phyloP scores from a whole-genome alignment of 2,329 filamentous ascomycete genomes.

The Colletotrichum filicis region DNA sequence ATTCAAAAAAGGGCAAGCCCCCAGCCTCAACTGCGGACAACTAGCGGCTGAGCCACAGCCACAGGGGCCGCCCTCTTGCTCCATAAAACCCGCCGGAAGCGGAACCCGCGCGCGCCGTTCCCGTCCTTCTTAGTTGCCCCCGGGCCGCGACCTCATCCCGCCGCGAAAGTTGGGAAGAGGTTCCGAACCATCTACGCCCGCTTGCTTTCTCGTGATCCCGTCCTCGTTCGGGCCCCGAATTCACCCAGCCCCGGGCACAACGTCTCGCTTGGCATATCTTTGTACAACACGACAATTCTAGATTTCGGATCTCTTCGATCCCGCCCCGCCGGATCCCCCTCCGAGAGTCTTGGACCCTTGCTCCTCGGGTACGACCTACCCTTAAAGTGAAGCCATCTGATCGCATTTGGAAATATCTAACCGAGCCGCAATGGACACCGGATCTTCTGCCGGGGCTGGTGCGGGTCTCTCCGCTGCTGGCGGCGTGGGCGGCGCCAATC shows the following conservation, averaged over 20 bases:
- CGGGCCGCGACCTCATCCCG: not conserved
- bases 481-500: constrained; percentile 3
- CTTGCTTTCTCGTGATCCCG: not conserved
- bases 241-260: not conserved
- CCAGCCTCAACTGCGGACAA: not conserved
- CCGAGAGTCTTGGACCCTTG: not conserved
- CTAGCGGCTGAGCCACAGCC: not conserved
- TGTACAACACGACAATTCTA: not conserved
- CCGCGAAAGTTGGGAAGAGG: not conserved
- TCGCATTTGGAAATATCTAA: not conserved
- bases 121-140: constrained; percentile 21
- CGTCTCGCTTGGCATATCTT: not conserved
- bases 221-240: constrained; percentile 13
- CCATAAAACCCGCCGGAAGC: not conserved
- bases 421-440: constrained; percentile 19
- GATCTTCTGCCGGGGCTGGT: not conserved
- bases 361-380: not conserved
- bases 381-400: not conserved
- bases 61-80: not conserved
- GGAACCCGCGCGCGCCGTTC: constrained; percentile 24
- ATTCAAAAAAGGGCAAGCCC: not conserved
- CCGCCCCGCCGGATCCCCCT: not conserved
- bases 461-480: not conserved
- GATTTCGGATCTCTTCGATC: not conserved
- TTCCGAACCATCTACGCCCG: not conserved